Evolutionary conservation across 306 rosid species (phyloP).

Genomic region (Argentina anserina): DNA sequence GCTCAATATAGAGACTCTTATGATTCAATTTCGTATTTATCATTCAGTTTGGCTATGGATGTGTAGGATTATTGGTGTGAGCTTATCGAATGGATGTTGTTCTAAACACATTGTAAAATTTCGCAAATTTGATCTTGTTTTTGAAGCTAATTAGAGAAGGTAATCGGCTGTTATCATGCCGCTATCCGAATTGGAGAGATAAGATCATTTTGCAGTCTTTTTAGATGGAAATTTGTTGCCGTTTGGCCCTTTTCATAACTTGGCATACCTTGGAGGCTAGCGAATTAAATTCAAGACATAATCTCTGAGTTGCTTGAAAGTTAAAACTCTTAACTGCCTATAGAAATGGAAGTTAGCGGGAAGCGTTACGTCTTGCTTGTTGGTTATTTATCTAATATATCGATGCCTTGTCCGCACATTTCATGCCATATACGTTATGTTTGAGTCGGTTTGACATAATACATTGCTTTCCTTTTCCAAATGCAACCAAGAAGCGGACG

Average conservation of each 20-base stretch:
- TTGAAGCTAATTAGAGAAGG: background rate
- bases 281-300: background rate
- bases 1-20: background rate
- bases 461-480: background rate
- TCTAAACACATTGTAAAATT: background rate
- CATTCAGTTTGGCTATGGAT: background rate
- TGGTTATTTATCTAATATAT: background rate
- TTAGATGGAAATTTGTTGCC: background rate
- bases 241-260: background rate
- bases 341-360: background rate
- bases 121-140: background rate
- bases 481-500: background rate
- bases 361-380: background rate
- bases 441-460: background rate
- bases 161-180: background rate
- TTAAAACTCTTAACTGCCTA: background rate
- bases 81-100: background rate
- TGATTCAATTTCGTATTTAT: slow-evolving; percentile 1
- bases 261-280: background rate
- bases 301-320: background rate
- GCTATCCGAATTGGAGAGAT: background rate
- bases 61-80: background rate
- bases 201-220: background rate
- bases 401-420: background rate
- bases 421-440: background rate